A percentile compares a stretch with the other conserved stretches of the same genome.
phyloP scores from a whole-genome alignment of 139 green algal species.

The Trebouxia sp. region DNA sequence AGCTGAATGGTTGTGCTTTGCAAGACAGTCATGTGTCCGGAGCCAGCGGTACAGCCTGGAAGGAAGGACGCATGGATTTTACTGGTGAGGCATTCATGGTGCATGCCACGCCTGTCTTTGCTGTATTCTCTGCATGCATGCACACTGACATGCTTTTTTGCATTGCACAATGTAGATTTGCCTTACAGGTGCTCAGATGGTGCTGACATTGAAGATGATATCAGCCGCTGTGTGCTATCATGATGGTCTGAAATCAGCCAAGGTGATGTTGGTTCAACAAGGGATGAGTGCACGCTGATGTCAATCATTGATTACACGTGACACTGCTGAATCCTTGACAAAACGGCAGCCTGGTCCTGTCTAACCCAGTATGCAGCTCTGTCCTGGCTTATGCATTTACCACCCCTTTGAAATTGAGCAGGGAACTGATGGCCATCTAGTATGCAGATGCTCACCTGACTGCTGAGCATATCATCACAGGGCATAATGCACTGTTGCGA shows the following conservation, averaged over 20 bases:
- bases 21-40: constrained; percentile 69
- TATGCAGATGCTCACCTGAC: too few relatives aligned
- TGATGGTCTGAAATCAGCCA: constrained; percentile 36
- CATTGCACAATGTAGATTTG: neutral
- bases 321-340: too few relatives aligned
- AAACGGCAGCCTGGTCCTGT: too few relatives aligned
- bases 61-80: constrained; percentile 79
- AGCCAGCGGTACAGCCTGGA: constrained; percentile 77
- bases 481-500: too few relatives aligned
- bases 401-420: too few relatives aligned
- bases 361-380: too few relatives aligned
- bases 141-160: neutral
- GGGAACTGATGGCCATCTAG: too few relatives aligned
- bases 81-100: constrained; percentile 35
- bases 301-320: too few relatives aligned
- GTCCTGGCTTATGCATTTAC: too few relatives aligned
- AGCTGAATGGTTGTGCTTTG: neutral
- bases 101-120: neutral
- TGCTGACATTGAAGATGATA: constrained; percentile 86
- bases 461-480: too few relatives aligned
- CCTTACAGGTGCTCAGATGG: constrained; percentile 73
- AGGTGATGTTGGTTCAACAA: constrained; percentile 38
- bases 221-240: constrained; percentile 61
- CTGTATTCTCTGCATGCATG: neutral
- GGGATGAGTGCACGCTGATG: too few relatives aligned